Evolutionary conservation across 1,284 basidiomycete species (phyloP), one percentile per base, ranked within the genome.

Genomic region (Phylloporus gajari): DNA sequence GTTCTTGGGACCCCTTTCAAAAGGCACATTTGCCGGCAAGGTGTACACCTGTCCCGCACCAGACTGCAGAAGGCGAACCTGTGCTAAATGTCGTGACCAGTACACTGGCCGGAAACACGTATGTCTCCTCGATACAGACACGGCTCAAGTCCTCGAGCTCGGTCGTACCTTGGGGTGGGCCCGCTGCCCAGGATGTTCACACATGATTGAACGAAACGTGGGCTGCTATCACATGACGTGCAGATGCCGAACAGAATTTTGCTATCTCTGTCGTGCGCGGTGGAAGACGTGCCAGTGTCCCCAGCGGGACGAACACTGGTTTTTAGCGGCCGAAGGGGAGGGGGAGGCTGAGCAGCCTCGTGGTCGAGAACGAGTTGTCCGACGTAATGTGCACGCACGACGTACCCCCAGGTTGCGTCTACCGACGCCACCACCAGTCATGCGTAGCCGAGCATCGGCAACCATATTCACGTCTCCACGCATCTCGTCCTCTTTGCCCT

Each of bases 1-100:
- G 35, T 88, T 88, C 76, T 81, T 88, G 25, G 86, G 86, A 7
- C 75, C 84, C n/a, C 69, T 80, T 32, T 68, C 74, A 7, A 76
- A 81, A 42, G 76, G 71, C 3, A 9, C 68, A 9, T 11, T 53
- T 8, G 25, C 32, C 1, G 58, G 11, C 23, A 74, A 65, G 58
- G 62, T 75, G 56, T 77, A 76, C 19, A 69, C 73, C 21, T 78
- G 79, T 60, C 60, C 74, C 6, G 83, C 79, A 69, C 62, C 74
- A 2, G 73, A 70, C 1, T 87, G 86, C 70, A 63, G 30, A 7
- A 79, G 73, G 6, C 62, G 53, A 19, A 84, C 86, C 3, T 86
- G 86, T 70, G 76, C 79, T 5, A 73, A 74, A n/a, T 86, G 85
- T 77, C 83, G 84, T 67, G 76, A 73, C 30, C 68, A 72, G 12